These are phyloP conservation scores for Blastomyces silverae DNA, from an alignment of 2,329 filamentous ascomycete species.

Conservation along the genomic window DNA sequence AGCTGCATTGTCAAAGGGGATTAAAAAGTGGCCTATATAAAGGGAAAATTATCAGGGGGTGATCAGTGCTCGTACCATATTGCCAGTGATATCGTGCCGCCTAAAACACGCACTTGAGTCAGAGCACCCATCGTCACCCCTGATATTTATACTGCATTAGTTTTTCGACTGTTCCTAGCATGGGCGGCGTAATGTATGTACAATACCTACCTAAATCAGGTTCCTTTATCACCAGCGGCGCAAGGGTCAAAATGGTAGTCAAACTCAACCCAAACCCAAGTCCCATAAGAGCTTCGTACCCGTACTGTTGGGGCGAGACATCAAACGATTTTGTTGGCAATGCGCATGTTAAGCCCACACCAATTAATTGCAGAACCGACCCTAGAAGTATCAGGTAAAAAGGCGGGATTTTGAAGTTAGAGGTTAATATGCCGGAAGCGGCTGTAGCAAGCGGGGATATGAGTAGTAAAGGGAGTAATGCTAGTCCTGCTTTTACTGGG, in stretches of 20 bases:
- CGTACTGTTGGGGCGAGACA: slow-evolving; percentile 26
- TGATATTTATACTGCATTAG: slow-evolving; percentile 18
- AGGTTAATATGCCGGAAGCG: slow-evolving; percentile 27
- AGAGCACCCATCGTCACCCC: slow-evolving; percentile 36
- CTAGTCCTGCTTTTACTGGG: slow-evolving; percentile 22
- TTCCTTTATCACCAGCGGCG: slow-evolving; percentile 28
- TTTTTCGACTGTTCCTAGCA: background rate
- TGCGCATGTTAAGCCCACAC: slow-evolving; percentile 31
- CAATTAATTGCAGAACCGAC: slow-evolving; percentile 29
- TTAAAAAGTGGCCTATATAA: background rate
- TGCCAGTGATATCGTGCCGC: slow-evolving; percentile 35
- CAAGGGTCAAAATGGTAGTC: slow-evolving; percentile 30
- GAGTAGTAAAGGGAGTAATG: slow-evolving; percentile 22
- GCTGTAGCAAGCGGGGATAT: slow-evolving; percentile 23
- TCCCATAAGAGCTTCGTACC: slow-evolving; percentile 35
- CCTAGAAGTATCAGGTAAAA: slow-evolving; percentile 30
- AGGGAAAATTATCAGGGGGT: background rate
- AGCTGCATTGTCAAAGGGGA: background rate
- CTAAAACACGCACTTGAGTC: slow-evolving; percentile 36
- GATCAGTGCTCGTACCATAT: slow-evolving; percentile 24
- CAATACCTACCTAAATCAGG: slow-evolving; percentile 29
- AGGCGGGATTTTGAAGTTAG: slow-evolving; percentile 26
- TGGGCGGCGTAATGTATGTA: background rate
- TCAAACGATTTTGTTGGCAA: slow-evolving; percentile 16
- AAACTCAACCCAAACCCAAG: slow-evolving; percentile 34